These are phyloP conservation scores for Mycena rebaudengoi DNA, from an alignment of 768 basidiomycete species.

Conservation along the genomic window DNA sequence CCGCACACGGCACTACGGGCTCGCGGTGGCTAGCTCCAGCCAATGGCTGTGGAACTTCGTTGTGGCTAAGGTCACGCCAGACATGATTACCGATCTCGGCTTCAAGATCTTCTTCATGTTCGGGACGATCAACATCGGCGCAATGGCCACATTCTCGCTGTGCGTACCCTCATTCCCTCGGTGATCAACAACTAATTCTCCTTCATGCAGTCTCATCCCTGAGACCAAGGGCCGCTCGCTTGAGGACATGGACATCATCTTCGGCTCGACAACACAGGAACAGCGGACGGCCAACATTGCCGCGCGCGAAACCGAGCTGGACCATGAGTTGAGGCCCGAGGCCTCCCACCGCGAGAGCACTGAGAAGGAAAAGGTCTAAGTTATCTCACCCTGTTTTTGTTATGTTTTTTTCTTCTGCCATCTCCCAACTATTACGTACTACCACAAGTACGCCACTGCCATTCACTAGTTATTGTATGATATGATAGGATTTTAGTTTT, in stretches of 20 bases:
- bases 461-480: too few relatives aligned
- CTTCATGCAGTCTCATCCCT: constrained; percentile 55
- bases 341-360: too few relatives aligned
- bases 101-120: constrained; percentile 85
- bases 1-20: constrained; percentile 83
- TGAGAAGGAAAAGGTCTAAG: too few relatives aligned
- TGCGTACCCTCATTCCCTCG: constrained; percentile 40
- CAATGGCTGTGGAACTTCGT: constrained; percentile 90
- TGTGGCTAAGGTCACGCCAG: constrained; percentile 74
- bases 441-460: too few relatives aligned
- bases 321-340: too few relatives aligned
- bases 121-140: constrained; percentile 75
- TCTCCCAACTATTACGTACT: too few relatives aligned
- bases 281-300: constrained; percentile 62
- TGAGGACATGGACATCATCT: constrained; percentile 63
- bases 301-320: constrained; percentile 42
- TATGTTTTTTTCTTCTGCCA: too few relatives aligned
- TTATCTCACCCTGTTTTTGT: too few relatives aligned
- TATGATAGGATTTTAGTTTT: too few relatives aligned
- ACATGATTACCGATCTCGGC: constrained; percentile 64
- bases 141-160: constrained; percentile 74
- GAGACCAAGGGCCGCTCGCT: constrained; percentile 69
- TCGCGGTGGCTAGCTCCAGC: constrained; percentile 75
- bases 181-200: not conserved
- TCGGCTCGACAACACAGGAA: constrained; percentile 64